A percentile compares a stretch with the other conserved stretches of the same genome.
These are phyloP conservation scores for Choiromyces venosus DNA, from an alignment of 495 filamentous ascomycete genomes.

Conservation along the genomic window DNA sequence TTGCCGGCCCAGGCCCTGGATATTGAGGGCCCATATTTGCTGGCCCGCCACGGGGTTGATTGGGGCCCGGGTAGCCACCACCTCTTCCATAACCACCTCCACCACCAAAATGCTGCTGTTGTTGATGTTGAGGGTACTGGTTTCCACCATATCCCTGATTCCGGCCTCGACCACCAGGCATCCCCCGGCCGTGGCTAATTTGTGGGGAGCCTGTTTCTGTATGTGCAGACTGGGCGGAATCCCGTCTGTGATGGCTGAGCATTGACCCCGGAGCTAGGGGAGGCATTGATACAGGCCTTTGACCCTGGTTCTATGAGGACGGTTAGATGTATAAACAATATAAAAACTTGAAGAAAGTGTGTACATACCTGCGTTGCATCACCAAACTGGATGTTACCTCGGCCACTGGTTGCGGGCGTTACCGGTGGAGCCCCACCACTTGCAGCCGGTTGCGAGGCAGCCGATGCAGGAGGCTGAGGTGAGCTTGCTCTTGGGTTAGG, in stretches of 20 bases:
- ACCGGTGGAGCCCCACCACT: conserved; percentile 32
- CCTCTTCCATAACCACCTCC: conserved; percentile 26
- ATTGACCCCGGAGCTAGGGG: conserved; percentile 26
- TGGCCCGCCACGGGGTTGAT: conserved; percentile 34
- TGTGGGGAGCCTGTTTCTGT: conserved; percentile 27
- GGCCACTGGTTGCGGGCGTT: conserved; percentile 22
- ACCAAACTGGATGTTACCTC: conserved; percentile 33
- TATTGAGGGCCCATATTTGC: conserved; percentile 25
- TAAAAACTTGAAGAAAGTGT: not conserved
- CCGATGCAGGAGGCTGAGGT: conserved; percentile 40
- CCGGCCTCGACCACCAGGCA: conserved; percentile 22
- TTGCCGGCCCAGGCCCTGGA: conserved; percentile 8
- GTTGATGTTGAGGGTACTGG: conserved; percentile 17
- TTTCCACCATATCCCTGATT: conserved; percentile 21
- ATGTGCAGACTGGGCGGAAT: conserved; percentile 36
- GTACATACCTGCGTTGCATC: conserved; percentile 33
- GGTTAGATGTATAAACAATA: conserved; percentile 5
- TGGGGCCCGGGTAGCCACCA: conserved; percentile 20
- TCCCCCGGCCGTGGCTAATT: conserved; percentile 29
- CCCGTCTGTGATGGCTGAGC: conserved; percentile 35
- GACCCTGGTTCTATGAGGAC: conserved; percentile 11
- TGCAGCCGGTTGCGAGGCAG: conserved; percentile 38
- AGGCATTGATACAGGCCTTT: conserved; percentile 38
- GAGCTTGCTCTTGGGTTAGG: conserved; percentile 39
- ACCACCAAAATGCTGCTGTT: conserved; percentile 28